phyloP scores from a whole-genome alignment of 1,139 yeast genomes.

The Entelexis sorbosivorans region DNA sequence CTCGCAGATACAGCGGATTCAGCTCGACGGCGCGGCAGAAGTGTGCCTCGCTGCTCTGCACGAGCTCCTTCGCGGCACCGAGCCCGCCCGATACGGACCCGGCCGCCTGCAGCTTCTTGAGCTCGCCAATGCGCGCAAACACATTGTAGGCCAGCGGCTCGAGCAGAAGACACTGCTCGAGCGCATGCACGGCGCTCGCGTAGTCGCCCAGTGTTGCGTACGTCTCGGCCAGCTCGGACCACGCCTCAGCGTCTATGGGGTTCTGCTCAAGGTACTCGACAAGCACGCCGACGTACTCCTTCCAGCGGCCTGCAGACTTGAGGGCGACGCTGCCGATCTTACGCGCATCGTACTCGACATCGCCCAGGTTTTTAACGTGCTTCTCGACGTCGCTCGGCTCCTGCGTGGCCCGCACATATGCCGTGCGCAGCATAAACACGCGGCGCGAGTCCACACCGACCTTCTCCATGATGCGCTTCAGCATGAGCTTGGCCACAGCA shows the following conservation, averaged over 20 bases:
- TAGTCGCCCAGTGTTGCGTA: slow-evolving; percentile 53
- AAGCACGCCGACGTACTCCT: slow-evolving; percentile 42
- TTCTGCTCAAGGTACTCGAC: slow-evolving; percentile 41
- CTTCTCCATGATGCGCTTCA: slow-evolving; percentile 55
- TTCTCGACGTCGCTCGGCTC: slow-evolving; percentile 28
- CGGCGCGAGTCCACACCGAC: slow-evolving; percentile 44
- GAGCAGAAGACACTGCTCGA: slow-evolving; percentile 56
- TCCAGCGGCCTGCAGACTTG: slow-evolving; percentile 26
- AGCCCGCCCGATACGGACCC: slow-evolving; percentile 19
- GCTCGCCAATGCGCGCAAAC: slow-evolving; percentile 53
- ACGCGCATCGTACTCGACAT: slow-evolving; percentile 26
- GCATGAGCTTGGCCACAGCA: slow-evolving; percentile 53
- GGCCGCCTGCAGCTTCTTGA: slow-evolving; percentile 27
- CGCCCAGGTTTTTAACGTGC: slow-evolving; percentile 11
- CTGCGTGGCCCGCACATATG: slow-evolving; percentile 47
- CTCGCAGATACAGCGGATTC: slow-evolving; percentile 54
- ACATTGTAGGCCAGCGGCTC: slow-evolving; percentile 66
- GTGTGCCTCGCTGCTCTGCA: slow-evolving; percentile 29
- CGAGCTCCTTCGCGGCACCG: slow-evolving; percentile 15
- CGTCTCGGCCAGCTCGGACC: slow-evolving; percentile 63
- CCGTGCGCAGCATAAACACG: slow-evolving; percentile 45
- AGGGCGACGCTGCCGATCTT: slow-evolving; percentile 23
- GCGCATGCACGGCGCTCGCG: slow-evolving; percentile 54
- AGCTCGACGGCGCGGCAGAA: slow-evolving; percentile 65
- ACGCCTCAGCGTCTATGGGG: slow-evolving; percentile 65